Evolutionary conservation across 164 flowering plant species (phyloP).

Genomic region (Brasenia schreberi): DNA sequence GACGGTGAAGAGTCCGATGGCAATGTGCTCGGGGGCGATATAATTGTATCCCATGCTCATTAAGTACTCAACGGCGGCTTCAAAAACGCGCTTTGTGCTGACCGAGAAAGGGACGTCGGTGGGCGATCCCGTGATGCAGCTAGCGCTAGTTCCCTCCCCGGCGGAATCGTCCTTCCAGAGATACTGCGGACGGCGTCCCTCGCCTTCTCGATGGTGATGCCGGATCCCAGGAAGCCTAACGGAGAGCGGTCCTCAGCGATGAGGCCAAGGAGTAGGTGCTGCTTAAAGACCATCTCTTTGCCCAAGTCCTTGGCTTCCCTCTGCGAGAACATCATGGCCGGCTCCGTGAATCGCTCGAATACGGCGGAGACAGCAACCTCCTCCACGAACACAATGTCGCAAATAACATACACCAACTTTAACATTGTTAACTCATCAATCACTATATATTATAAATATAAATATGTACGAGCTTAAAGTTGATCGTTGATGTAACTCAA

Average conservation of each 20-base stretch:
- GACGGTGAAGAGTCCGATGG: slow-evolving; percentile 52
- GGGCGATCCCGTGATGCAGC: slow-evolving; percentile 2
- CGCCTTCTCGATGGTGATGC: slow-evolving; percentile 40
- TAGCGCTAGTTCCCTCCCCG: not conserved
- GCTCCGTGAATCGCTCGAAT: slow-evolving; percentile 70
- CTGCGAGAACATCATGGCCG: slow-evolving; percentile 62
- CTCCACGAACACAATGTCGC: too few relatives aligned
- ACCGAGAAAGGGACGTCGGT: slow-evolving; percentile 50
- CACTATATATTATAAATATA: too few relatives aligned
- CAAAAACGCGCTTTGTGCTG: slow-evolving; percentile 65
- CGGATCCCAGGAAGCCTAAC: slow-evolving; percentile 51
- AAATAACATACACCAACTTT: too few relatives aligned
- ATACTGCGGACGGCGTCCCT: slow-evolving; percentile 41
- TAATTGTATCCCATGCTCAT: slow-evolving; percentile 57
- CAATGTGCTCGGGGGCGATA: slow-evolving; percentile 70
- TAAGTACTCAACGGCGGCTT: slow-evolving; percentile 71
- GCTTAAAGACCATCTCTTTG: slow-evolving; percentile 54
- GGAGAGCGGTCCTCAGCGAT: slow-evolving; percentile 53
- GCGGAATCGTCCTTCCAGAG: slow-evolving; percentile 28
- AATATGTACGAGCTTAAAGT: too few relatives aligned
- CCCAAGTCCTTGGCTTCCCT: slow-evolving; percentile 56
- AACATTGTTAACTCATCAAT: too few relatives aligned
- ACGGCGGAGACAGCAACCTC: slow-evolving; percentile 25
- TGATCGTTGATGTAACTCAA: too few relatives aligned
- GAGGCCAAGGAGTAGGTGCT: slow-evolving; percentile 65